Evolutionary conservation across 1,139 yeast genomes (phyloP), one percentile per base, ranked within the genome.

Genomic region (Pichia sp.): DNA sequence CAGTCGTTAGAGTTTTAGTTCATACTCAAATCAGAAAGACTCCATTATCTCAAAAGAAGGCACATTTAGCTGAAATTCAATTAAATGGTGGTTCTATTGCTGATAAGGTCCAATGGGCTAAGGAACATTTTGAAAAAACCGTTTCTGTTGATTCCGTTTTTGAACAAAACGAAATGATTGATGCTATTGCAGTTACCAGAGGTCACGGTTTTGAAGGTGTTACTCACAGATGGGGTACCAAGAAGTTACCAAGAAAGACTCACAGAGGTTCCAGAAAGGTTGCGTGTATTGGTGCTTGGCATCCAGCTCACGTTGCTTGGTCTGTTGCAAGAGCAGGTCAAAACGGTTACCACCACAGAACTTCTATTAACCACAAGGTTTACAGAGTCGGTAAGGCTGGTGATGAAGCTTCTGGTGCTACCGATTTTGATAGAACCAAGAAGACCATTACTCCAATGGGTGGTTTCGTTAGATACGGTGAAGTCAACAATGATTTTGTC

Each of bases 171-270:
- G 98, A 92, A 82, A 85, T 87, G 86, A 83, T 92, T 69, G 99
- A 92, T 69, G 97, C 88, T 68, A 84, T 90, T 71, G 99, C 97
- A 69, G 96, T 94, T 72, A 94, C 98, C 84, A 90, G 86, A 83
- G 99, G 99, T 92, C 95, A 92, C 82, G 99, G 99, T 82, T 88
- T 85, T 87, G 98, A 90, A 79, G 99, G 99, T 89, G 97, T 90
- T 68, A 94, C 98, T 80, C 96, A 89, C 89, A 89, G 99, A 87
- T 92, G 97, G 97, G 98, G 98, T 74, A 92, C 98, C 85, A 94
- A 90, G 92, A 89, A 86, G 83, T 82, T 92, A 68, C 98, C 99
- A 79, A 89, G 99, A 83, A 92, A 92, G 95, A 92, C 99, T 74
- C 99, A 92, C 79, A 89, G 97, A 85, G 99, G 99, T 92, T 83